These are phyloP conservation scores for Fraxinus albicans DNA, from an alignment of 305 asterid species.

Conservation along the genomic window DNA sequence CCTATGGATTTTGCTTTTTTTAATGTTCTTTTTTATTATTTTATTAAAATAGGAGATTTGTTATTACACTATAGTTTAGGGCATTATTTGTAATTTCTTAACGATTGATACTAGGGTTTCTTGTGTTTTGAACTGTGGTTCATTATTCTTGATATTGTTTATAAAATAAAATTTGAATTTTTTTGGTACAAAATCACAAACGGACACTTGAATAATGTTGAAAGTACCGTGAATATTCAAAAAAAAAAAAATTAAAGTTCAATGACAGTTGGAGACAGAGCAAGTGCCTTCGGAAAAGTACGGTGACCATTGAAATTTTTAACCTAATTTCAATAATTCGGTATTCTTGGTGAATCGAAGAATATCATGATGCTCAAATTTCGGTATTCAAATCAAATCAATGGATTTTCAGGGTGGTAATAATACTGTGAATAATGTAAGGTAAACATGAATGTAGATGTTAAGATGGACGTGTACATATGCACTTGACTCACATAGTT, in stretches of 20 bases:
- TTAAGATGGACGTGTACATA: background rate
- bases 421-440: background rate
- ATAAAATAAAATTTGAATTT: background rate
- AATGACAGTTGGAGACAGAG: background rate
- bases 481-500: background rate
- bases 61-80: background rate
- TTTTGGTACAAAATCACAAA: background rate
- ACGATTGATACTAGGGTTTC: background rate
- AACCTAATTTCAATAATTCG: background rate
- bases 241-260: background rate
- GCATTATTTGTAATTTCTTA: background rate
- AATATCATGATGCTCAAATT: background rate
- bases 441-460: background rate
- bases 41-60: background rate
- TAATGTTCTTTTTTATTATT: background rate
- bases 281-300: background rate
- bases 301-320: background rate
- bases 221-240: background rate
- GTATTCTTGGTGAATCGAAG: background rate
- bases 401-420: background rate
- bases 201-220: background rate
- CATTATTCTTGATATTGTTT: background rate
- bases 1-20: background rate
- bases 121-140: background rate
- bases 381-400: background rate